Conservation (phyloP, 352 stramenopile genomes). For the Phytophthora tubulina region DNA sequence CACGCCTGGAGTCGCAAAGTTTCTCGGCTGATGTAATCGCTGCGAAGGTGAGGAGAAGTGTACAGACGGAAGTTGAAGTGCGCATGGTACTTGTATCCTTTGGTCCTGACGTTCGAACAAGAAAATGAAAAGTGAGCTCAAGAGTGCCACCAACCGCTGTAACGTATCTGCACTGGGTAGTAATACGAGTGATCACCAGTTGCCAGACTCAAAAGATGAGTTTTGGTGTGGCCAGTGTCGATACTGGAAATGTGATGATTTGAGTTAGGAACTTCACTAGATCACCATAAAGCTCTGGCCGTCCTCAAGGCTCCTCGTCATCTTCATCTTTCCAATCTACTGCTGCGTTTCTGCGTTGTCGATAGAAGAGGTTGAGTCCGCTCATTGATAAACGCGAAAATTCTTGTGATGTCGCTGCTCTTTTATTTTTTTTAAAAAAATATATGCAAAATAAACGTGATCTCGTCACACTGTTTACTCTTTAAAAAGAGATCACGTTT, state of each 20-base stretch:
- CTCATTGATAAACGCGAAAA: too few relatives aligned
- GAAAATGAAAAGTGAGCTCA: slow-evolving; percentile 34
- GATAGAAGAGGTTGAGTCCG: too few relatives aligned
- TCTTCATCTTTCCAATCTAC: slow-evolving; percentile 1
- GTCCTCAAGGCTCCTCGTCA: not conserved
- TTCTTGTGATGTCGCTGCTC: too few relatives aligned
- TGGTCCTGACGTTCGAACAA: slow-evolving; percentile 22
- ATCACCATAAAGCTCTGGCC: not conserved
- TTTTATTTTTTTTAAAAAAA: too few relatives aligned
- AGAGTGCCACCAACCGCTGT: not conserved
- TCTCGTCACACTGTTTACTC: not conserved
- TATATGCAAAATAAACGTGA: too few relatives aligned
- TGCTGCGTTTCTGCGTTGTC: not conserved
- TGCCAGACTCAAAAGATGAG: slow-evolving; percentile 4
- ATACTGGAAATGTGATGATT: slow-evolving; percentile 25
- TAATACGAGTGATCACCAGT: slow-evolving; percentile 9
- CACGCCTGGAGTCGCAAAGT: slow-evolving; percentile 40
- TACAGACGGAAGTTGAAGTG: not conserved
- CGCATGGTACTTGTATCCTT: slow-evolving; percentile 15
- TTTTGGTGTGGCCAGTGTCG: slow-evolving; percentile 14
- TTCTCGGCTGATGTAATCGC: slow-evolving; percentile 13
- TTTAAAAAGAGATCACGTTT: too few relatives aligned
- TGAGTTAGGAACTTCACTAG: slow-evolving; percentile 20
- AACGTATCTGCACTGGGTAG: slow-evolving; percentile 1
- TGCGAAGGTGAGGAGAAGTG: not conserved